A percentile compares a stretch with the other conserved stretches of the same genome.
These are phyloP conservation scores for Coniosporium apollinis DNA, from an alignment of 495 filamentous ascomycete genomes.

Conservation along the genomic window DNA sequence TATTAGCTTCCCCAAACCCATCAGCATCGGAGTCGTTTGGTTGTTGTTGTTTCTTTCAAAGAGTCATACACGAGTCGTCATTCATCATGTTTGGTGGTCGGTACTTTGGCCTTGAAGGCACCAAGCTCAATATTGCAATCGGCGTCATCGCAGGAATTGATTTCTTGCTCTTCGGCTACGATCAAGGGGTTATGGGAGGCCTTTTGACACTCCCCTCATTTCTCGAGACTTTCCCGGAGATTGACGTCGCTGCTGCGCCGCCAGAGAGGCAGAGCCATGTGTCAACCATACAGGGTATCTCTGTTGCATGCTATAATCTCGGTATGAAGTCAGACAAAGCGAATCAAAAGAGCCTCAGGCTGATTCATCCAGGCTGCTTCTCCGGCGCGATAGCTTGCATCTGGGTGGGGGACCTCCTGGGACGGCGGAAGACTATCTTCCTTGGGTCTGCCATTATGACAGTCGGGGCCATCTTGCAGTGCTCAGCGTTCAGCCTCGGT, in stretches of 20 bases:
- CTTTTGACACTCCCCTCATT: slow-evolving; percentile 10
- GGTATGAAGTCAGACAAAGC: too few species aligned
- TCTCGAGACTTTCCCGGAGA: slow-evolving; percentile 7
- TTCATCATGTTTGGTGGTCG: too few species aligned
- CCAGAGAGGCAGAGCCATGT: slow-evolving; percentile 2
- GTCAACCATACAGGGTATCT: slow-evolving; percentile 8
- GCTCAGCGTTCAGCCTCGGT: slow-evolving; percentile 8
- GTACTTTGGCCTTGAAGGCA: slow-evolving; percentile 50
- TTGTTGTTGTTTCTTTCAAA: too few species aligned
- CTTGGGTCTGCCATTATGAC: slow-evolving; percentile 11
- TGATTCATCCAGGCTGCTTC: slow-evolving; percentile 65
- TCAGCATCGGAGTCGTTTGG: too few species aligned
- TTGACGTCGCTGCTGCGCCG: slow-evolving; percentile 4
- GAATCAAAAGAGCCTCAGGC: too few species aligned
- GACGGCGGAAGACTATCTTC: slow-evolving; percentile 38
- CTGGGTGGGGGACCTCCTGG: slow-evolving; percentile 54
- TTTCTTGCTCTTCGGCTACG: slow-evolving; percentile 32
- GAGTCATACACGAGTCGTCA: too few species aligned
- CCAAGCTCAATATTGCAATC: slow-evolving; percentile 43
- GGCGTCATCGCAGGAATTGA: slow-evolving; percentile 49
- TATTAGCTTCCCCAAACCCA: too few species aligned
- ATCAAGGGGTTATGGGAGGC: slow-evolving; percentile 15
- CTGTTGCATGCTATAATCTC: slow-evolving; percentile 7
- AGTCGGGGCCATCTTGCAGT: slow-evolving; percentile 13
- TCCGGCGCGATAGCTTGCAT: slow-evolving; percentile 50